phyloP scores from a whole-genome alignment of 169 alveolate species.

The Eimeria zaria region DNA sequence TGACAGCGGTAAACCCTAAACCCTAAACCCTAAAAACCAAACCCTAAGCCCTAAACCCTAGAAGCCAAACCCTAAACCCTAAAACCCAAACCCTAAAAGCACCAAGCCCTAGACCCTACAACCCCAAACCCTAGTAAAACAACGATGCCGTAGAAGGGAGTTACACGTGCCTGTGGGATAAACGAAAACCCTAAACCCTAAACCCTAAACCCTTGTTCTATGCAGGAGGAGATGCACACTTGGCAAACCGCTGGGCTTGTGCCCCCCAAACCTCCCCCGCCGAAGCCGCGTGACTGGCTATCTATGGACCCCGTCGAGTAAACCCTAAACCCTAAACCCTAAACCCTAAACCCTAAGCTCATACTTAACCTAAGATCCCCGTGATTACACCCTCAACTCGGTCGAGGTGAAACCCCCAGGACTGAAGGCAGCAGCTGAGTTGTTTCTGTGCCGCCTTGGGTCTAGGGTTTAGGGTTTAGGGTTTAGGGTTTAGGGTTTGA shows the following conservation, averaged over 20 bases:
- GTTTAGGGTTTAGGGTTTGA: slow-evolving; percentile 29
- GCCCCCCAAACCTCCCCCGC: slow-evolving; percentile 50
- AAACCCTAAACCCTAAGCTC: neutral
- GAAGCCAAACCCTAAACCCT: no score
- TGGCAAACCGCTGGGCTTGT: slow-evolving; percentile 24
- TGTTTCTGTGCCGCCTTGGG: slow-evolving; percentile 1
- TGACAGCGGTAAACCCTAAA: slow-evolving; percentile 43
- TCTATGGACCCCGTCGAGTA: slow-evolving; percentile 48
- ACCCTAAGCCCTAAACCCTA: no score
- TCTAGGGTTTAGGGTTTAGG: neutral
- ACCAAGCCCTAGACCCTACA: neutral
- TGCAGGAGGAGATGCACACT: slow-evolving; percentile 7
- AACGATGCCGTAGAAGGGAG: neutral
- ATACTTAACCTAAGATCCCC: neutral
- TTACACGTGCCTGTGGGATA: neutral
- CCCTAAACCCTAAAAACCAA: no score
- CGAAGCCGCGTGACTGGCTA: slow-evolving; percentile 28
- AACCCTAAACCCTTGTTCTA: neutral
- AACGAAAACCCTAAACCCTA: slow-evolving; percentile 26
- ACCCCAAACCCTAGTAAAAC: neutral
- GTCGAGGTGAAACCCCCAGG: neutral
- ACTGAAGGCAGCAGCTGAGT: neutral
- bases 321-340: slow-evolving; percentile 46
- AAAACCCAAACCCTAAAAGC: slow-evolving; percentile 3
- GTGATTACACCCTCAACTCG: neutral